These are phyloP conservation scores for Cercospora janseana DNA, from an alignment of 2,329 filamentous ascomycete genomes.

Conservation along the genomic window DNA sequence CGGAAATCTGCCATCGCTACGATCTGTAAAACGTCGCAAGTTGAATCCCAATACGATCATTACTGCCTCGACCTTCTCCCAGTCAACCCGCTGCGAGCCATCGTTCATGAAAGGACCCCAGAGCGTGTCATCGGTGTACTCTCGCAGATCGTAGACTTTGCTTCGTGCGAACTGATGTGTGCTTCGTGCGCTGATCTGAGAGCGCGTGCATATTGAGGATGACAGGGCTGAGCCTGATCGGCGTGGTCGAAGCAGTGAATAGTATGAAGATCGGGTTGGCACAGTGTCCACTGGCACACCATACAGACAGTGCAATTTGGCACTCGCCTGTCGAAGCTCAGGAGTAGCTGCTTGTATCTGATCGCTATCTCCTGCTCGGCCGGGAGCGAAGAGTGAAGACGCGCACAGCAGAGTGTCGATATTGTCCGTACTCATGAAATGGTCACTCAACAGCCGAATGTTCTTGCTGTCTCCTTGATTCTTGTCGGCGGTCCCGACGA, in stretches of 20 bases:
- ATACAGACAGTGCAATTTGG: constrained; percentile 66
- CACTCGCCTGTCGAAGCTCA: constrained; percentile 60
- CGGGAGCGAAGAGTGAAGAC: constrained; percentile 59
- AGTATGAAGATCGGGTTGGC: constrained; percentile 30
- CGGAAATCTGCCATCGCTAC: constrained; percentile 48
- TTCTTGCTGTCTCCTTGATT: constrained; percentile 49
- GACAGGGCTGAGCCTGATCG: constrained; percentile 12
- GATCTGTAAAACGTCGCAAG: constrained; percentile 48
- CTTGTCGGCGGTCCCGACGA: constrained; percentile 28
- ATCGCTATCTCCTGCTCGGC: constrained; percentile 49
- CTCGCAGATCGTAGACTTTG: constrained; percentile 70
- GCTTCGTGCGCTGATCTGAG: constrained; percentile 13
- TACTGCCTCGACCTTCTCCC: constrained; percentile 76
- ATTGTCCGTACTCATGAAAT: constrained; percentile 51
- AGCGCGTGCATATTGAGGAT: constrained; percentile 29
- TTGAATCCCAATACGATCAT: constrained; percentile 68
- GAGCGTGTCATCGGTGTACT: constrained; percentile 59
- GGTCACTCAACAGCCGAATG: constrained; percentile 37
- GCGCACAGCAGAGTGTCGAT: constrained; percentile 61
- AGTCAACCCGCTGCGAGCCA: constrained; percentile 63
- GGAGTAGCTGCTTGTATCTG: constrained; percentile 43
- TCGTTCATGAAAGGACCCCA: constrained; percentile 75
- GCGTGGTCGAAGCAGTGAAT: constrained; percentile 27
- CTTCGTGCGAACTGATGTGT: constrained; percentile 59
- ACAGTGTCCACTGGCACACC: constrained; percentile 56